These are phyloP conservation scores for Artemisia tridentata DNA, from an alignment of 129 eudicot genomes.

Conservation along the genomic window DNA sequence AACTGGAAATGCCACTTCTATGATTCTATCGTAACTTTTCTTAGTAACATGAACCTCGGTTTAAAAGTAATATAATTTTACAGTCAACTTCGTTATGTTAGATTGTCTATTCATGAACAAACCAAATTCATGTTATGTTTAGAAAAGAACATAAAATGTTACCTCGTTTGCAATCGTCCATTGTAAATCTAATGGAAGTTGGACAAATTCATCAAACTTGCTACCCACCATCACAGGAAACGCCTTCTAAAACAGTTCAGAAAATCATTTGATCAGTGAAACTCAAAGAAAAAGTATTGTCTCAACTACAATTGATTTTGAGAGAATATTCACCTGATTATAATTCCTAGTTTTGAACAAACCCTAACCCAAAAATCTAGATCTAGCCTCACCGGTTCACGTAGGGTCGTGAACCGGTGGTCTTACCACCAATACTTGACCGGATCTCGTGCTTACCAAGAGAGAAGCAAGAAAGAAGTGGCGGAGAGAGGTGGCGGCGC, in stretches of 20 bases:
- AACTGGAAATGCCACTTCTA: too few relatives aligned
- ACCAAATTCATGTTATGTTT: background rate
- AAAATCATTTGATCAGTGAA: background rate
- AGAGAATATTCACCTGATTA: slow-evolving; percentile 64
- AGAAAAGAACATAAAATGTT: slow-evolving; percentile 3
- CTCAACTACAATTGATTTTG: background rate
- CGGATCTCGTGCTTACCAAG: too few relatives aligned
- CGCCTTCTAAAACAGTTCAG: slow-evolving; percentile 53
- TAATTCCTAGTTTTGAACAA: slow-evolving; percentile 63
- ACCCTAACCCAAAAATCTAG: too few relatives aligned
- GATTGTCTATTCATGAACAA: slow-evolving; percentile 2
- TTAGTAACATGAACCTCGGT: background rate
- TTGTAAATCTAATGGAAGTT: slow-evolving; percentile 74
- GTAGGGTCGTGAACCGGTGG: too few relatives aligned
- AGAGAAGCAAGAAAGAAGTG: too few relatives aligned
- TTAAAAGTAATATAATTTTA: too few relatives aligned
- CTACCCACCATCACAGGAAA: slow-evolving; percentile 78
- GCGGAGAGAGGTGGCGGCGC: too few relatives aligned
- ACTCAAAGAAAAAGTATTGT: background rate
- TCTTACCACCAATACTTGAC: too few relatives aligned
- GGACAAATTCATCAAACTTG: slow-evolving; percentile 84
- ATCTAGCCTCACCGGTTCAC: too few relatives aligned
- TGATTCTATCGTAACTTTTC: background rate
- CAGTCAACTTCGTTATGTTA: background rate
- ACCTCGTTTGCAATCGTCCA: slow-evolving; percentile 86